Evolutionary conservation across 805 yeast genomes (phyloP), one percentile per base, ranked within the genome.

Genomic region (Saccharomycodes ludwigii): DNA sequence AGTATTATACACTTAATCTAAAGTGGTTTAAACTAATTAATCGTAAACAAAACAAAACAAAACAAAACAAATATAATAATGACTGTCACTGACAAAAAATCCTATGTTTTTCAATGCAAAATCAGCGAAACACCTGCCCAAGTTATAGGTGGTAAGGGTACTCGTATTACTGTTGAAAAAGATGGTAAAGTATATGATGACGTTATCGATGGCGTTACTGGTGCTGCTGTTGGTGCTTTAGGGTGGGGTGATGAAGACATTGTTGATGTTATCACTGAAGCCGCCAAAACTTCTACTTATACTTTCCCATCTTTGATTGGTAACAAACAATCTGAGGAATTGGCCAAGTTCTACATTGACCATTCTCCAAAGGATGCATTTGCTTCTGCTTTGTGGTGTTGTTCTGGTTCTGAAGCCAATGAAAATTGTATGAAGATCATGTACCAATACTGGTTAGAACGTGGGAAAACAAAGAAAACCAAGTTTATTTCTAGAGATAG

Each of bases 351-450:
- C 50, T 65, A 59, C 30, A 51, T 61, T 37, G 59, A 56, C 5
- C 46, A 51, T 27, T 57, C 65, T 12, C 64, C 65, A 33, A 42
- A 53, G 24, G 56, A 51, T 25, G 61, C 54, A 6, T 63, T 61
- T 37, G 40, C 51, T 3, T 53, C 64, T 17, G 68, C 63, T 10
- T 37, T 61, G 29, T 60, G 76, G 53, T 63, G 69, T 35, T 68
- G 73, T 40, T 68, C 77, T 6, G 84, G 84, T n/a, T 61, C 79
- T 18, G 82, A 74, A 50, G 71, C 78, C 21, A 74, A 71, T 47
- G 82, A 75, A 47, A 76, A 73, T 26, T 77, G 78, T 4, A 43
- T 75, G 47, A 74, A 73, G 51, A 68, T 75, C 37, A 68, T 71
- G 18, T 54, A 58, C 40, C 71, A 66, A 44, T 65, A 65, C 41